A percentile compares a stretch with the other conserved stretches of the same genome.
These are phyloP conservation scores for Phycomyces blakesleeanus DNA, from an alignment of 192 early-diverging fungal genomes.

Conservation along the genomic window DNA sequence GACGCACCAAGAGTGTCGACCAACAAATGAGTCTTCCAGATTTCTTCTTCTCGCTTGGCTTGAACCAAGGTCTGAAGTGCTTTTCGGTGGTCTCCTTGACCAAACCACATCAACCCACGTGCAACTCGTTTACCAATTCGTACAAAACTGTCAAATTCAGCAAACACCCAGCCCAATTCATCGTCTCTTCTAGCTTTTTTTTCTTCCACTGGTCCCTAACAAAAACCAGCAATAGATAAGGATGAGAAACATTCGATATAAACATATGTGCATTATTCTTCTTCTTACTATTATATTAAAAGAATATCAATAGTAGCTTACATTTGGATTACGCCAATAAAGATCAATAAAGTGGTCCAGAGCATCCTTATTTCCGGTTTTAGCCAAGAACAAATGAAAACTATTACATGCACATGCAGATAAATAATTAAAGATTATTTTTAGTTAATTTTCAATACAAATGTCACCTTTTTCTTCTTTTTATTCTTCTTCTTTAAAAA, in stretches of 20 bases:
- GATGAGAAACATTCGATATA: too few species aligned
- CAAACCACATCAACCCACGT: not conserved
- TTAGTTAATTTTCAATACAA: too few species aligned
- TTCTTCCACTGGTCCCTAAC: too few species aligned
- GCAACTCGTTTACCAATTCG: not conserved
- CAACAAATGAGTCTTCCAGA: conserved; percentile 21
- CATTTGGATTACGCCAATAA: not conserved
- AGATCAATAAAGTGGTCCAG: not conserved
- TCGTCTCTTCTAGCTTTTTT: too few species aligned
- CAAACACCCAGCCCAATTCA: not conserved
- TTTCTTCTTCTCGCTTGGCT: conserved; percentile 20
- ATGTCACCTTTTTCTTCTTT: too few species aligned
- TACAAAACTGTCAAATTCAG: conserved; percentile 8
- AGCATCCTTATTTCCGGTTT: not conserved
- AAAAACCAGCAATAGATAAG: too few species aligned
- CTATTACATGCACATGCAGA: too few species aligned
- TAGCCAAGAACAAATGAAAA: conserved; percentile 6
- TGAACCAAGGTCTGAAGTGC: conserved; percentile 16
- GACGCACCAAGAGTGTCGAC: not conserved
- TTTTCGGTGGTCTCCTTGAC: conserved; percentile 1
- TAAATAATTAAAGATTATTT: too few species aligned
- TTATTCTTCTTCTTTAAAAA: too few species aligned
- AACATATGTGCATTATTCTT: too few species aligned
- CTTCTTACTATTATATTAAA: too few species aligned
- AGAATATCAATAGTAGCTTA: too few species aligned